Evolutionary conservation across 1,139 yeast species (phyloP), one percentile per base, ranked within the genome.

Genomic region (Debaryomyces fabryi): DNA sequence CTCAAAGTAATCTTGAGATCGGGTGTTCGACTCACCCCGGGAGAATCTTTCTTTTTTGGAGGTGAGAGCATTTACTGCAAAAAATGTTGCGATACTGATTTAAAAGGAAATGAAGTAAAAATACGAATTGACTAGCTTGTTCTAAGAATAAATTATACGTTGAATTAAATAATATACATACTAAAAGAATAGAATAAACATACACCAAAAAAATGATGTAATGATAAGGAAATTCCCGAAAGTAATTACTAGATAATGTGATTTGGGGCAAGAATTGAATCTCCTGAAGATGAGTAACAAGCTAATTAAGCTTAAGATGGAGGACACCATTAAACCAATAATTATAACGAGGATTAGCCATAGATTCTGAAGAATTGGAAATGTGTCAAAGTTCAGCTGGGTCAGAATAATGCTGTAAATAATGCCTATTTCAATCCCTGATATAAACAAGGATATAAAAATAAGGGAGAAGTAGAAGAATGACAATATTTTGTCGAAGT

Each of bases 1-100:
- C 64, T 63, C 68, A 69, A 62, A 71, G 85, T 72, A 60, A 83
- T 82, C 88, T 82, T 81, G 85, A 82, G 86, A 82, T 82, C 88
- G 87, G 85, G 88, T 78, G 88, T 83, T 83, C 88, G 87, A 83
- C 81, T 83, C 88, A 78, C 88, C 85, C 83, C 86, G 79, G 83
- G 88, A 83, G 88, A 83, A 59, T 67, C 69, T 74, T 81, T 63
- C 15, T 40, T 27, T 16, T 38, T 24, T 25, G 15, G 4, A 7
- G 2, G 2, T 21, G 8, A 21, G 8, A 6, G 5, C 24, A 21
- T 6, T 21, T 21, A 6, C 8, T 21, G 24, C 24, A 7, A 7
- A 6, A 21, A 21, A 21, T 6, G 24, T 6, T 21, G 9, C n/a
- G 13, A 27, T 27, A 12, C 3, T 6, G 15, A 30, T 4, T 5